A percentile compares a stretch with the other conserved stretches of the same genome.
These are phyloP conservation scores for Metrosideros polymorpha DNA, from an alignment of 441 rosid genomes.

Conservation along the genomic window DNA sequence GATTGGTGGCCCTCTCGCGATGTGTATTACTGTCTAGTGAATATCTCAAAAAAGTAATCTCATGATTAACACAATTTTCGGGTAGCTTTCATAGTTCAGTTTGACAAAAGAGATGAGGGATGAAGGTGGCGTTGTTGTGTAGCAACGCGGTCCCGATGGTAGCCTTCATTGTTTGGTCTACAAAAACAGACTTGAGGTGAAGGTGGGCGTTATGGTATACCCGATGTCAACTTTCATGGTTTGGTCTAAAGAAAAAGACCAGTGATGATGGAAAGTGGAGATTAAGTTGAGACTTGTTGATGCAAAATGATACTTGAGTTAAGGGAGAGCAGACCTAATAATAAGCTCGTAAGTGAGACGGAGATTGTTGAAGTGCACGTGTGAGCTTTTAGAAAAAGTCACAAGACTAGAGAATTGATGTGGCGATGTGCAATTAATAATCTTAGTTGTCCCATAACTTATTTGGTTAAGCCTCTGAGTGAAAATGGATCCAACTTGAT, in stretches of 20 bases:
- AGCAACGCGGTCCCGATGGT: rapidly evolving
- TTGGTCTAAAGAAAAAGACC: neutral
- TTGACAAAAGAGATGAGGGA: neutral
- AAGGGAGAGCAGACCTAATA: neutral
- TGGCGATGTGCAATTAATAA: neutral
- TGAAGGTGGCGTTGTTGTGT: neutral
- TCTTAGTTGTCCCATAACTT: neutral
- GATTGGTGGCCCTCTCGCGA: neutral
- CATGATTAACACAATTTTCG: rapidly evolving
- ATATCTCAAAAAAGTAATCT: neutral
- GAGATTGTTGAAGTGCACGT: neutral
- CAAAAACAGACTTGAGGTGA: neutral
- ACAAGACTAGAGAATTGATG: neutral
- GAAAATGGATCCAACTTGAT: neutral
- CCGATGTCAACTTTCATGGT: neutral
- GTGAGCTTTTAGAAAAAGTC: neutral
- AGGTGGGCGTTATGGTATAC: neutral
- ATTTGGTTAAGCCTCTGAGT: neutral
- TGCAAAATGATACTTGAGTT: neutral
- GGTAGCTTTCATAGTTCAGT: rapidly evolving
- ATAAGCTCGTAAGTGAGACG: neutral
- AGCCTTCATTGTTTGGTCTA: neutral
- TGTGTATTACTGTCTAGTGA: rapidly evolving
- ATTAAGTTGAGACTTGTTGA: neutral
- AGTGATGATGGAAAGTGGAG: neutral